Evolutionary conservation across 805 yeast genomes (phyloP), one percentile per base, ranked within the genome.

Genomic region (Wickerhamiella nectarea): DNA sequence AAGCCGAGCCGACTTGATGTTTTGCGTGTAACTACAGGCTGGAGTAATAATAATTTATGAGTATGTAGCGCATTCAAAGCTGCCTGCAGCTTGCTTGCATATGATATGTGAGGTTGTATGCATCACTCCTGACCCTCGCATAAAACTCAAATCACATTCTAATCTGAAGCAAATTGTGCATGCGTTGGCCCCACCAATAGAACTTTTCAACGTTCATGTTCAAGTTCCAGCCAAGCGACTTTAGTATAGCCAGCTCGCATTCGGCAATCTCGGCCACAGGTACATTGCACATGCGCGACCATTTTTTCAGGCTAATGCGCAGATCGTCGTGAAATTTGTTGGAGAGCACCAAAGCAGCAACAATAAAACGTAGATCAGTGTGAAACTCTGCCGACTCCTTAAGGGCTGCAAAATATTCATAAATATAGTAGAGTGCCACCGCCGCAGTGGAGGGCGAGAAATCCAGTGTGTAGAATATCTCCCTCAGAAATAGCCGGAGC

Each of bases 281-380:
- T 3, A 39, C 18, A 10, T 21, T 6, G 34, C 36, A 31, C 35
- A 39, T n/a, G 11, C 14, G 34, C 14, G 42, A 39, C 42, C 42
- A 39, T 22, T 22, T 31, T n/a, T 31, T 19, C 12, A 39, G 29
- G 22, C 42, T 39, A 17, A 39, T 22, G n/a, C 35, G 36, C 3
- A 18, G n/a, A 20, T 39, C 42, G 25, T 39, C 42, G 18, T 39
- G 28, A 21, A 31, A 21, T 36, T 39, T 39, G 42, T 39, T 39
- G 36, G 36, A 20, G 8, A 39, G 21, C 6, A 39, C 36, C 29
- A 39, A 15, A 9, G 33, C 29, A 9, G 29, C 36, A 10, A 39
- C 14, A 15, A 39, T 21, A 5, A 39, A n/a, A 15, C 24, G 18
- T 12, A 38, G n/a, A 28, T 38, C 35, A 2, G 31, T 25, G 25